Conservation (phyloP, 305 asterid species). For the Fraxinus baroniana region DNA sequence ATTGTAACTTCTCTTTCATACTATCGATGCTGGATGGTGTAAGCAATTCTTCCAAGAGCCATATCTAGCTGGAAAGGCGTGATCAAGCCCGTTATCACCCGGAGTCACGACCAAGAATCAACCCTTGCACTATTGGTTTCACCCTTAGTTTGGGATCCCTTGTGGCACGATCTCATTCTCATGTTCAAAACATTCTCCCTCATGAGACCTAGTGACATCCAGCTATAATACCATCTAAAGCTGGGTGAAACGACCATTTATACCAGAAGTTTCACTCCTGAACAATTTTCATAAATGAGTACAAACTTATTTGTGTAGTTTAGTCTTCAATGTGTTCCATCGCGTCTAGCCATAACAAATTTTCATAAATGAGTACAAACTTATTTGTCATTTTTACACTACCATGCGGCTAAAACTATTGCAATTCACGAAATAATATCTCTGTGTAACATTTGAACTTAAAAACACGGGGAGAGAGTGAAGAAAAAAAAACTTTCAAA, state of each 20-base stretch:
- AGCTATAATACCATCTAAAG: background rate
- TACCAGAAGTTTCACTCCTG: background rate
- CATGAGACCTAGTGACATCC: background rate
- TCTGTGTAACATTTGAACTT: background rate
- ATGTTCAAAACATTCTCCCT: conserved; percentile 3
- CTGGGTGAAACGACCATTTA: background rate
- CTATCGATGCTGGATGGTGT: background rate
- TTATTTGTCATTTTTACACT: background rate
- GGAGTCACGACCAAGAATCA: background rate
- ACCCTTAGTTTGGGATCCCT: background rate
- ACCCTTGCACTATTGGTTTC: background rate
- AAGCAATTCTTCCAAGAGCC: background rate
- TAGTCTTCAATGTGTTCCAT: background rate
- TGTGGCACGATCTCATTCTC: background rate
- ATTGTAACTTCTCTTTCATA: background rate
- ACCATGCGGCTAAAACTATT: background rate
- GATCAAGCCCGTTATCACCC: background rate
- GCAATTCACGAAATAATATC: background rate
- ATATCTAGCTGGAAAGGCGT: background rate
- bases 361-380: too few relatives aligned
- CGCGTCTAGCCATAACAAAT: background rate
- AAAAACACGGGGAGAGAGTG: background rate
- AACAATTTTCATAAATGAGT: background rate
- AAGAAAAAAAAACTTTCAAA: too few relatives aligned
- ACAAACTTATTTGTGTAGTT: background rate